phyloP scores from a whole-genome alignment of 2,329 filamentous ascomycete species.

The Monosporascus sp. region DNA sequence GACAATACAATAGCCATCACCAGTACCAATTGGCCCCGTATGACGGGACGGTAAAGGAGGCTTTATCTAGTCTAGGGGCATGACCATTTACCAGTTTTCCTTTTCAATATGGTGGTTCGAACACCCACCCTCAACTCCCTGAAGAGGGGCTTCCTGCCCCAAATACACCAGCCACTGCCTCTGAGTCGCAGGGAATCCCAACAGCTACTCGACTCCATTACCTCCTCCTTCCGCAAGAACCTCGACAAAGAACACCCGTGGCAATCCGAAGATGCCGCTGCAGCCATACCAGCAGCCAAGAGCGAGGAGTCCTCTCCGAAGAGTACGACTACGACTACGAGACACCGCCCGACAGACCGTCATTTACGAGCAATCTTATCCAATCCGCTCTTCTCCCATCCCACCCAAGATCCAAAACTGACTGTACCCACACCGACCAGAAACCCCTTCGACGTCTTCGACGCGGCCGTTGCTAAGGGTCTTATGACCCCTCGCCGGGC shows the following conservation, averaged over 20 bases:
- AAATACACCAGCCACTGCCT: slow-evolving; percentile 48
- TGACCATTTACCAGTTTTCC: not conserved
- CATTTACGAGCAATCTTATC: slow-evolving; percentile 54
- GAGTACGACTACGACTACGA: slow-evolving; percentile 7
- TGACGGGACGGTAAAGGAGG: not conserved
- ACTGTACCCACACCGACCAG: slow-evolving; percentile 14
- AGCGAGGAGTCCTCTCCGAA: slow-evolving; percentile 4
- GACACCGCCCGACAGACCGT: slow-evolving; percentile 37
- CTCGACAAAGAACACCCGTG: slow-evolving; percentile 55
- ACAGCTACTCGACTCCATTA: slow-evolving; percentile 51
- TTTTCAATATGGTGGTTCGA: slow-evolving; percentile 21
- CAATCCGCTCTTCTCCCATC: slow-evolving; percentile 49
- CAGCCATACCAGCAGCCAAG: slow-evolving; percentile 9
- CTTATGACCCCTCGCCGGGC: slow-evolving; percentile 52
- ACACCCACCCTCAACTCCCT: slow-evolving; percentile 34
- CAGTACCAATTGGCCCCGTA: not conserved
- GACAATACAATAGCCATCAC: not conserved
- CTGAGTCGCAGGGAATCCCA: slow-evolving; percentile 47
- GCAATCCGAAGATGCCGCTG: slow-evolving; percentile 24
- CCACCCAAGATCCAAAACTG: slow-evolving; percentile 6
- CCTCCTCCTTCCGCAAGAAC: slow-evolving; percentile 51
- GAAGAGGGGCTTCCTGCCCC: slow-evolving; percentile 35
- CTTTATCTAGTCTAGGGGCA: not conserved
- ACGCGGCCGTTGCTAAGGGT: slow-evolving; percentile 49
- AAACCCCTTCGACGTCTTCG: slow-evolving; percentile 51